phyloP scores from a whole-genome alignment of 2,329 filamentous ascomycete genomes.

The Pseudofabraea citricarpa region DNA sequence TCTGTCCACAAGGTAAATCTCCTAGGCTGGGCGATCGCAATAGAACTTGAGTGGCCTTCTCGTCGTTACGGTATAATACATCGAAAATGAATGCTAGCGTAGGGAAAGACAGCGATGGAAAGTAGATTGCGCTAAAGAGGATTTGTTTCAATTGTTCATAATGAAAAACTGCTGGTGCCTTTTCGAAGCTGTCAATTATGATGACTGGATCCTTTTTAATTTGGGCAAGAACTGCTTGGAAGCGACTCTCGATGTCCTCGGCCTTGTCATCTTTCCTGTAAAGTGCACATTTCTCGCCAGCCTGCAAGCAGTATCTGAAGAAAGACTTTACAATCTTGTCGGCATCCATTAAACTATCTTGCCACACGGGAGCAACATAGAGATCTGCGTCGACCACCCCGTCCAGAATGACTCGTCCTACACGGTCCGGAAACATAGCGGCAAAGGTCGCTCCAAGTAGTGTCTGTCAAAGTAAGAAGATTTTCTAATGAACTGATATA shows the following conservation, averaged over 20 bases:
- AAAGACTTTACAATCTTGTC: conserved; percentile 16
- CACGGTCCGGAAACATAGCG: conserved; percentile 32
- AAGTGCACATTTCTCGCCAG: conserved; percentile 25
- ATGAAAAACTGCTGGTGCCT: conserved; percentile 19
- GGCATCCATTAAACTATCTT: conserved; percentile 9
- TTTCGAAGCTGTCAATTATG: conserved; percentile 10
- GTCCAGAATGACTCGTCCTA: conserved; percentile 32
- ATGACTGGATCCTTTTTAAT: conserved; percentile 32
- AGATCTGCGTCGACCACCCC: conserved; percentile 8
- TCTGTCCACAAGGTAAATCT: conserved; percentile 7
- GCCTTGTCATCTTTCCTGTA: conserved; percentile 4
- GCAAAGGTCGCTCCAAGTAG: conserved; percentile 34
- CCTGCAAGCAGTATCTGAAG: conserved; percentile 14
- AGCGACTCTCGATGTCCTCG: conserved; percentile 17
- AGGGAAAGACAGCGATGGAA: conserved; percentile 19
- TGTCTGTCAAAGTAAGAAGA: background rate
- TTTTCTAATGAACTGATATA: background rate
- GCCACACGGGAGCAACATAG: conserved; percentile 2
- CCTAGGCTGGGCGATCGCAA: conserved; percentile 1
- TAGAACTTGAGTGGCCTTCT: conserved; percentile 27
- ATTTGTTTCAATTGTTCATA: conserved; percentile 21
- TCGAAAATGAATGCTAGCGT: conserved; percentile 18
- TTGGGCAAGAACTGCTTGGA: conserved; percentile 31
- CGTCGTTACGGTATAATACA: conserved; percentile 31
- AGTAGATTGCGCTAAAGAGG: conserved; percentile 23